Base-by-base conservation (phyloP, 2,329 filamentous ascomycete species). In the Paracoccidioides lutzii region DNA sequence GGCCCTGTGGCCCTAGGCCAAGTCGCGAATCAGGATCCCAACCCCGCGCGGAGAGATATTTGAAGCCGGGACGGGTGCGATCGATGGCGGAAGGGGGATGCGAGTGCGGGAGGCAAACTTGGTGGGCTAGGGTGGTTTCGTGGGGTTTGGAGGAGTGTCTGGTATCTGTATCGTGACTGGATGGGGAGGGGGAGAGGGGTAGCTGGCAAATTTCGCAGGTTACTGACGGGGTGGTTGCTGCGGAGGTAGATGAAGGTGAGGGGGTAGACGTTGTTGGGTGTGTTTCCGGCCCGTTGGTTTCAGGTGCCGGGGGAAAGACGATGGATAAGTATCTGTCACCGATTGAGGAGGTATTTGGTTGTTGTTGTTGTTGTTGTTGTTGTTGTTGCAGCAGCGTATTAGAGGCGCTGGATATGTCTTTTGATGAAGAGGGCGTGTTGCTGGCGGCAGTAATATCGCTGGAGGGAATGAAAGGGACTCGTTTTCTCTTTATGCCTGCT, bases 1-100 rank as follows among this genome's bases (percentile, higher is more conserved):
- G 68, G 0, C 86, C 83, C 2, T 74, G 71, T 8, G 79, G 79
- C 0, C 90, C 90, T 0, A 96, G 76, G 0, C 90, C 90, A 14
- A 73, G 69, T 2, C 88, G 76, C 46, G 73, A 73, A 65, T 84
- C 81, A 0, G 80, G 78, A 62, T 83, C 78, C 75, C 80, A 84
- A 44, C 81, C 81, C 59, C 81, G 78, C 0, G 74, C 74, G 54
- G 78, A 72, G 15, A 84, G 72, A 50, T 81, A 81, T 32, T 75
- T 75, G 5, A 82, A 66, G 0, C 81, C 81, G 59, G 75, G 74
- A 14, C 78, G 71, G 0, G 67, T 74, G n/a, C 81, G 77, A 63
- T 82, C 79, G 5, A 83, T 71, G 50, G 79, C 74, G 0, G 78
- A 82, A 0, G 80, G 80, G 5, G 79, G 79, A 52, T 81, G 76